Evolutionary conservation across 1,284 basidiomycete species (phyloP), one percentile per base, ranked within the genome.

Genomic region (Ustilago bromivora): DNA sequence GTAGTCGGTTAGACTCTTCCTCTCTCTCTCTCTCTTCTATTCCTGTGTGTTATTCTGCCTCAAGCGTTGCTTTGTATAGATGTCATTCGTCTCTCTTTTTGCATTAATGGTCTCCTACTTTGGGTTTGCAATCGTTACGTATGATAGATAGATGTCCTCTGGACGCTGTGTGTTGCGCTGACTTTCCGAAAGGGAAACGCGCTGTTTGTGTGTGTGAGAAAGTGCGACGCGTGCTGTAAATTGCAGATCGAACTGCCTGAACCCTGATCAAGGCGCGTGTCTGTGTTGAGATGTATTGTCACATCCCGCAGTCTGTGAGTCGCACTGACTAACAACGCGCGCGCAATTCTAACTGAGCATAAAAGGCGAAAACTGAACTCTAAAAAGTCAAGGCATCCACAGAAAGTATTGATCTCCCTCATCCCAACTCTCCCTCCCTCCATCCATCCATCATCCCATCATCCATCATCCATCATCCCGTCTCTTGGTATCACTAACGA

Each of bases 341-440:
- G 52, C 57, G 66, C 57, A 57, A 28, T 3, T 28, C 3, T 61
- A 38, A 40, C 8, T 4, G 19, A 19, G 47, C 43, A 51, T 38
- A 12, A n/a, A 57, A 23, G 40, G 36, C 35, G 38, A 34, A 11
- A 36, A 62, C 59, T 66, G 69, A 71, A 64, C 69, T 71, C 63
- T 63, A 64, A 60, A 59, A 28, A 28, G 23, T 28, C 28, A 36
- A 47, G 23, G 23, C 43, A 17, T 13, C 15, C 2, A n/a, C 11
- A n/a, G 35, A 17, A 17, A 61, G 59, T 38, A 40, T 46, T 46
- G 40, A 40, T 41, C 49, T 38, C 23, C 23, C 3, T 3, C 23
- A 2, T 23, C 43, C 46, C 46, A 57, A 49, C 60, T 61, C 12
- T n/a, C 46, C 40, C 15, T 41, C 23, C 35, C 19, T 34, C 52